Evolutionary conservation across 371 early-diverging fungal genomes (phyloP).

Genomic region (Furculomyces boomerangus): DNA sequence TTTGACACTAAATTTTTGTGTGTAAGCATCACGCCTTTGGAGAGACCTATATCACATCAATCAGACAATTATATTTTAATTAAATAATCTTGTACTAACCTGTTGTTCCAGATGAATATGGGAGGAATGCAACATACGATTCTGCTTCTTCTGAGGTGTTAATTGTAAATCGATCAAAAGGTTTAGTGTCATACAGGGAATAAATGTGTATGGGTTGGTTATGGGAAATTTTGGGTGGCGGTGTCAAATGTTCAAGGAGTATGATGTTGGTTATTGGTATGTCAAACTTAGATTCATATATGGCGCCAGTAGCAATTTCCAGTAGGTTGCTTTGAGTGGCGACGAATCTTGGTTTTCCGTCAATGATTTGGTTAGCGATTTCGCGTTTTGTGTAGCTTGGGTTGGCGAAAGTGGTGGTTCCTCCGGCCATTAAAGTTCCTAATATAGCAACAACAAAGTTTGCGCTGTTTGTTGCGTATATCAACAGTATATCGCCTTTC

Average conservation of each 20-base stretch:
- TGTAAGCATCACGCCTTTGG: constrained; percentile 55
- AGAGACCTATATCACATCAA: neutral
- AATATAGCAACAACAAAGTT: constrained; percentile 30
- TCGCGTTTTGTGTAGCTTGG: constrained; percentile 57
- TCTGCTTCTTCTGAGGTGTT: neutral
- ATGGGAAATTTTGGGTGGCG: neutral
- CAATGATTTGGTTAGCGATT: constrained; percentile 44
- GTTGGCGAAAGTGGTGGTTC: constrained; percentile 50
- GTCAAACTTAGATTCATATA: constrained; percentile 8
- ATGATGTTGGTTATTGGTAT: neutral
- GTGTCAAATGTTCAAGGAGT: neutral
- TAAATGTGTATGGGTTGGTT: neutral
- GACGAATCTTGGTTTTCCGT: constrained; percentile 40
- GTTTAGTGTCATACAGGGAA: neutral
- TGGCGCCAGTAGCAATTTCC: constrained; percentile 4
- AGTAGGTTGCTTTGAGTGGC: constrained; percentile 29
- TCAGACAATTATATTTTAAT: neutral
- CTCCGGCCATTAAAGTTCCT: constrained; percentile 36
- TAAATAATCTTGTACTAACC: constrained; percentile 11
- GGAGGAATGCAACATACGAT: constrained; percentile 44
- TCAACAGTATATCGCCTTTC: constrained; percentile 42
- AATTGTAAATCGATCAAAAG: constrained; percentile 2
- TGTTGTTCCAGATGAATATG: constrained; percentile 81
- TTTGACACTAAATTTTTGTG: constrained; percentile 64
- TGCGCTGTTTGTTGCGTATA: constrained; percentile 52